Evolutionary conservation across 257 asterid genomes (phyloP).

Genomic region (Nemophila menziesii): DNA sequence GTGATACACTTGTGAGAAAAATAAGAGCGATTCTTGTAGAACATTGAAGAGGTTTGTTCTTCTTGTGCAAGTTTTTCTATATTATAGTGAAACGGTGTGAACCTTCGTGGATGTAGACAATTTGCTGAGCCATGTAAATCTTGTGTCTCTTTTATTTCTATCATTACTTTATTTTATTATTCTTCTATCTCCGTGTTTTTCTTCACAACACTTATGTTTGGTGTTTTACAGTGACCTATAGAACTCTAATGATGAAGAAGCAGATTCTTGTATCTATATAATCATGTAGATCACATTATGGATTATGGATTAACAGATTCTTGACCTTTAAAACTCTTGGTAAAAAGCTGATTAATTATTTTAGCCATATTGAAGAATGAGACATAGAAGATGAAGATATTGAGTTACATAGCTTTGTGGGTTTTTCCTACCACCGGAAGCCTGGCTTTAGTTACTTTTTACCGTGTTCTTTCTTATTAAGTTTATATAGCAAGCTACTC

Average conservation of each 20-base stretch:
- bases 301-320: not conserved
- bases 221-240: not conserved
- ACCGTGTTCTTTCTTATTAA: not conserved
- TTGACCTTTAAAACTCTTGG: not conserved
- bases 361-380: not conserved
- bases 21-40: too few relatives aligned
- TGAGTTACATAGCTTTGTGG: not conserved
- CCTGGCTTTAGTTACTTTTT: not conserved
- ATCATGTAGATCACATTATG: slow-evolving; percentile 3
- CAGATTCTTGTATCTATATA: slow-evolving; percentile 2
- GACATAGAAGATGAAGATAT: not conserved
- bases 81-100: too few relatives aligned
- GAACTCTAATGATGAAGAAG: not conserved
- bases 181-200: too few relatives aligned
- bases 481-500: not conserved
- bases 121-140: too few relatives aligned
- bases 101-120: too few relatives aligned
- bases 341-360: not conserved
- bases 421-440: too few relatives aligned
- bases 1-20: too few relatives aligned
- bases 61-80: too few relatives aligned
- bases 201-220: not conserved
- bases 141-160: too few relatives aligned
- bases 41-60: too few relatives aligned
- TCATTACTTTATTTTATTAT: too few relatives aligned